A percentile compares a stretch with the other conserved stretches of the same genome.
These are phyloP conservation scores for Fusarium albosuccineum DNA, from an alignment of 2,329 filamentous ascomycete genomes.

Conservation along the genomic window DNA sequence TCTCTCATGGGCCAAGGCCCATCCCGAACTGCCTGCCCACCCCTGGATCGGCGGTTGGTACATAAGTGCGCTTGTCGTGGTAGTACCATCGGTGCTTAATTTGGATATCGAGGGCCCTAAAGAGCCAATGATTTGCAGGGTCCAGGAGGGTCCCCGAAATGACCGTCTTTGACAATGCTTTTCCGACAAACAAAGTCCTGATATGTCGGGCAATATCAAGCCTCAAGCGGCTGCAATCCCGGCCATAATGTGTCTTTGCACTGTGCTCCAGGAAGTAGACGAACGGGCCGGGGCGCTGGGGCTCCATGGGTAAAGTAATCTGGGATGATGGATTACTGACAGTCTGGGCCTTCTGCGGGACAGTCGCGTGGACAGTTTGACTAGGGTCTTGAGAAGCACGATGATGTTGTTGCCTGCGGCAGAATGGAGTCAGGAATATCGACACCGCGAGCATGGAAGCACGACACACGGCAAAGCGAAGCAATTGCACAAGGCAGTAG, in stretches of 20 bases:
- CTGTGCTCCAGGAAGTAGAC: constrained; percentile 14
- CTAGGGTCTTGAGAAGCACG: constrained; percentile 38
- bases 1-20: constrained; percentile 39
- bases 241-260: constrained; percentile 21
- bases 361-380: constrained; percentile 44
- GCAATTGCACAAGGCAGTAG: constrained; percentile 1
- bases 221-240: constrained; percentile 12
- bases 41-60: constrained; percentile 45
- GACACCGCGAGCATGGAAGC: constrained; percentile 16
- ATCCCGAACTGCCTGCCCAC: constrained; percentile 24
- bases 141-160: constrained; percentile 35
- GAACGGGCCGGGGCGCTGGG: constrained; percentile 29
- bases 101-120: constrained; percentile 29
- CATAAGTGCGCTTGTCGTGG: constrained; percentile 33
- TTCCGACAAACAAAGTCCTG: constrained; percentile 15
- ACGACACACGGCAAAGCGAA: constrained; percentile 12
- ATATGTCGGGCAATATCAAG: constrained; percentile 7
- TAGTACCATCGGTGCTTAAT: constrained; percentile 41
- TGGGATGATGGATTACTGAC: constrained; percentile 34
- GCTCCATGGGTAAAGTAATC: constrained; percentile 36
- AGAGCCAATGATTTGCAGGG: constrained; percentile 41
- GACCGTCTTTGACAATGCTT: constrained; percentile 17
- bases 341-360: constrained; percentile 36
- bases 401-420: constrained; percentile 43
- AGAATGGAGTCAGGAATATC: constrained; percentile 34